Base-by-base conservation (phyloP, 1,139 yeast genomes). In the Lodderomyces parapsilosis region DNA sequence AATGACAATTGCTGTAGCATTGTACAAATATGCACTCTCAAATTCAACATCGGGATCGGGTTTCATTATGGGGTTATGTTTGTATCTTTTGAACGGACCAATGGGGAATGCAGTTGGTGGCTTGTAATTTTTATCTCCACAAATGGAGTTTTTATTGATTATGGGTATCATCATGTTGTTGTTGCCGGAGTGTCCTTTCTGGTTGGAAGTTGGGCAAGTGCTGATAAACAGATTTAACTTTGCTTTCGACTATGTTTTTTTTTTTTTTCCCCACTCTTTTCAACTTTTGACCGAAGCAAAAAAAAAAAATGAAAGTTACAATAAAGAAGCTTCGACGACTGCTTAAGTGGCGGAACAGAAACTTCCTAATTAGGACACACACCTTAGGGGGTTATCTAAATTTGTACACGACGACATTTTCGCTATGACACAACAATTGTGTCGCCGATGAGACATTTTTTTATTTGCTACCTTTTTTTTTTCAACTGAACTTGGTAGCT, bases 1-100 rank as follows among this genome's bases (percentile, higher is more conserved):
- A 6, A 71, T 56, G 22, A 71, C 77, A 14, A 72, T 70, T 2
- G 77, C 77, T 1, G 74, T 58, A 27, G 77, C 77, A 53, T 72
- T 72, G 51, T 71, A 72, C 40, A 71, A 52, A 48, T 67, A 71
- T 2, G 70, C 68, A 48, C 64, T 60, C 49, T 71, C 77, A 49
- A 68, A 71, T 36, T 69, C 74, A 37, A 60, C 49, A 7, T 59
- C 56, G 7, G 75, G 76, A 50, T 71, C 60, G 4, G 77, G 77
- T 11, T 43, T 59, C 41, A 72, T 51, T 32, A 72, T 70, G 1
- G 77, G 77, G 46, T 71, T 72, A 14, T 62, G 46, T 18, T 49
- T 39, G 51, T 70, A 70, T 48, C 59, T 65, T 14, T 53, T 50
- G 50, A 71, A 72, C 7, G 76, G 76, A 0, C 77, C 77, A 44